Base-by-base conservation (phyloP, 1,284 basidiomycete genomes). In the Violaceomyces palustris region DNA sequence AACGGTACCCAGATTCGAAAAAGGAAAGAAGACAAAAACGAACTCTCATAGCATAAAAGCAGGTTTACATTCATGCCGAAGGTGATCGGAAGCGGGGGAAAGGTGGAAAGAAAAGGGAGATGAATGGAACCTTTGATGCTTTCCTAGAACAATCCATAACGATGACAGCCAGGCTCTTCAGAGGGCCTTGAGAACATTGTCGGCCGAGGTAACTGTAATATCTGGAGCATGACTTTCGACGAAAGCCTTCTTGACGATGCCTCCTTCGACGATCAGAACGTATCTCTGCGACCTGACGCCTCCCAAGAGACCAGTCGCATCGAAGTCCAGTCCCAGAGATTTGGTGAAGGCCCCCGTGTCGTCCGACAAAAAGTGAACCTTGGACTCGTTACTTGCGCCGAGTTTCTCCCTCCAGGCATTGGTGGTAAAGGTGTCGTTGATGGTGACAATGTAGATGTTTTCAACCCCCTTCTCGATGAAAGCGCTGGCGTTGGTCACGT, bases 341-440 rank as follows among this genome's bases (percentile, higher is more conserved):
- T 61, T 49, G 35, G 67, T 71, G 49, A 65, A 71, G n/a, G 62
- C 62, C 19, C 61, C 66, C 15, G 63, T 64, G 50, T 72, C 69
- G 37, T 72, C 69, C 33, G 66, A 55, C 3, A 72, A 48, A 53
- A 72, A 63, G 53, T 64, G 63, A 18, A 72, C 57, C 34, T 53
- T 53, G 35, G 58, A 30, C 6, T 50, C 39, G 6, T 32, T 39
- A 11, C 37, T 32, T 17, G 56, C 54, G 26, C 53, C 61, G 17
- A 70, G 52, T 48, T 70, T 61, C 50, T 72, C 62, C 47, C 65
- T 67, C 69, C 69, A 72, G 9, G 68, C 68, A 33, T 60, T 42
- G 17, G 54, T 63, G 30, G 60, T 61, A 49, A 72, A 70, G 19
- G 51, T 51, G 40, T 69, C 68, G 56, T 70, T 72, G 39, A 70